Evolutionary conservation across 192 early-diverging fungal species (phyloP).

Genomic region (Fimicolochytrium jonesii): DNA sequence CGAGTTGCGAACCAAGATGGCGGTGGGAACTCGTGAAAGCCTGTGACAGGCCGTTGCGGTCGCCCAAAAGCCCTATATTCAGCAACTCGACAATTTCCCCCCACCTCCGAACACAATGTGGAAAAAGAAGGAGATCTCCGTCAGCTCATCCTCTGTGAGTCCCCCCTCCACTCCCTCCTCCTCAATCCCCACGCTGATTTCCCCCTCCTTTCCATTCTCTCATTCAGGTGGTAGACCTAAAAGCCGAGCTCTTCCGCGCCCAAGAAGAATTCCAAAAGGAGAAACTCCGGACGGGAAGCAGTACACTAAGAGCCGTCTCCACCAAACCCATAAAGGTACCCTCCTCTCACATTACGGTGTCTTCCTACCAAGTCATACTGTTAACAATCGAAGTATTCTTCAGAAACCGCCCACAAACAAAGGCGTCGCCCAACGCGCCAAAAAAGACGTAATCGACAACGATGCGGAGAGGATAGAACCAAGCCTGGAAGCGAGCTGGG

Average conservation of each 20-base stretch:
- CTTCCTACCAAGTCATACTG: not conserved
- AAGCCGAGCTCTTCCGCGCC: conserved; percentile 40
- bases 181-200: not conserved
- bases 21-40: too few species aligned
- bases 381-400: not conserved
- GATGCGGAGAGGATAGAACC: conserved; percentile 16
- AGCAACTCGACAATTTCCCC: too few species aligned
- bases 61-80: too few species aligned
- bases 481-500: conserved; percentile 35
- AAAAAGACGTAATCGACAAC: conserved; percentile 31
- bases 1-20: too few species aligned
- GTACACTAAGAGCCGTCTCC: conserved; percentile 4
- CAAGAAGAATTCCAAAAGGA: conserved; percentile 29
- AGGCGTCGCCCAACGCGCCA: conserved; percentile 38
- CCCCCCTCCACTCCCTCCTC: not conserved
- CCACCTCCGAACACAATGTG: conserved; percentile 28
- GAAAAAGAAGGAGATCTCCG: conserved; percentile 27
- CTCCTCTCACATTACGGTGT: not conserved
- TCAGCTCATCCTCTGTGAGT: conserved; percentile 28
- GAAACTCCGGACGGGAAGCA: conserved; percentile 13
- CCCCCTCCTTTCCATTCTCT: not conserved
- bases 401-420: conserved; percentile 44
- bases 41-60: too few species aligned
- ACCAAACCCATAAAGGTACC: conserved; percentile 33
- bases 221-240: conserved; percentile 38